Evolutionary conservation across 2,329 filamentous ascomycete genomes (phyloP).

Genomic region (Aureobasidium sp.): DNA sequence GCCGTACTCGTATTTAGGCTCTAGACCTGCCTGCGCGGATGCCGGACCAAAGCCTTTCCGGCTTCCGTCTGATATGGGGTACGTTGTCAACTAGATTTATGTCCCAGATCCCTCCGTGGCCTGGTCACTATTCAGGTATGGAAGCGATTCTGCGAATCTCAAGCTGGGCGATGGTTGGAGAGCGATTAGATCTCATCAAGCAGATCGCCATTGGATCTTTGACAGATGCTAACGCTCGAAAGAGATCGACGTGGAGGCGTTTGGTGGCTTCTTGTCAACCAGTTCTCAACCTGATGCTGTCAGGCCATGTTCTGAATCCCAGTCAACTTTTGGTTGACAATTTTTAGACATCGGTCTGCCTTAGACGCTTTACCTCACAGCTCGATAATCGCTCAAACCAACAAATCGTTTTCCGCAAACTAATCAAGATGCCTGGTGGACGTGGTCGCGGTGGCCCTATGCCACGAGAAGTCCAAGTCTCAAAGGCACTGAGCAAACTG

Average conservation of each 20-base stretch:
- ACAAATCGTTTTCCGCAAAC: neutral
- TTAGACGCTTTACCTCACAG: neutral
- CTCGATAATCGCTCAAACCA: neutral
- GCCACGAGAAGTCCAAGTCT: conserved; percentile 39
- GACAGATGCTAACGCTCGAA: no score
- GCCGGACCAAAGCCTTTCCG: neutral
- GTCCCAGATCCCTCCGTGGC: no score
- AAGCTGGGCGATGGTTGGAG: no score
- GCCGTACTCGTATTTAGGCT: no score
- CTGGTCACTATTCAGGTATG: no score
- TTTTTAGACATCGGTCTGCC: neutral
- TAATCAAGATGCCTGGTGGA: conserved; percentile 20
- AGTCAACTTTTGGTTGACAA: neutral
- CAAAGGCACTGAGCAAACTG: conserved; percentile 44
- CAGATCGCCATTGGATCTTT: neutral
- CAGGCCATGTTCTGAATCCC: neutral
- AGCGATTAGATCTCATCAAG: neutral
- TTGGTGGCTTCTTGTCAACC: neutral
- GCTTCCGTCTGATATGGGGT: neutral
- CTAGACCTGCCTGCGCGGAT: neutral
- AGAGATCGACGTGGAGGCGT: neutral
- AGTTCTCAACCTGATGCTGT: neutral
- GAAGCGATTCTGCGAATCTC: no score
- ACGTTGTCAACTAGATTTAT: neutral
- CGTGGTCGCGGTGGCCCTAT: conserved; percentile 29